Conservation (phyloP, 2,329 filamentous ascomycete genomes). For the Penicillium sp. region DNA sequence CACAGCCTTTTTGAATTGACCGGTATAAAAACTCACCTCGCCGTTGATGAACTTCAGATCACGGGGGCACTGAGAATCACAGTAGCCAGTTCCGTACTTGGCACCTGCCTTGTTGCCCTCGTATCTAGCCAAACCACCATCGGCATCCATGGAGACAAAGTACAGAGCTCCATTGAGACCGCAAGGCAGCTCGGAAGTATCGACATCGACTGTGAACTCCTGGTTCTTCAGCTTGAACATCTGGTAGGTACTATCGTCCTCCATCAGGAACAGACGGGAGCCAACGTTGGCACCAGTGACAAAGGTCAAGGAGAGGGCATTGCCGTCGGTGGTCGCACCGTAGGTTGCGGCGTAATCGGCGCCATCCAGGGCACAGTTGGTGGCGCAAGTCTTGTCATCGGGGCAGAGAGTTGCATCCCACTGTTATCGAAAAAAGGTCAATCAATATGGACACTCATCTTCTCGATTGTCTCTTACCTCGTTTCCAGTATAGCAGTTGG, state of each 20-base stretch:
- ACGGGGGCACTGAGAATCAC: conserved; percentile 58
- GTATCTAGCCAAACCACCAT: conserved; percentile 57
- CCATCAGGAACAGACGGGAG: conserved; percentile 64
- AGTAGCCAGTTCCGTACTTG: conserved; percentile 63
- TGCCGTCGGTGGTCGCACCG: conserved; percentile 52
- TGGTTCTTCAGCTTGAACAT: conserved; percentile 64
- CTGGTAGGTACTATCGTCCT: conserved; percentile 61
- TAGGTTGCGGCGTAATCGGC: conserved; percentile 54
- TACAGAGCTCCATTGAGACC: conserved; percentile 72
- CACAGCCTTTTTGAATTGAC: background rate
- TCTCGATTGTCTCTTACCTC: conserved; percentile 12
- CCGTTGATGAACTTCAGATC: conserved; percentile 48
- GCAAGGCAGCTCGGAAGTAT: conserved; percentile 65
- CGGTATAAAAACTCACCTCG: conserved; percentile 24
- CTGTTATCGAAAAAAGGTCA: background rate
- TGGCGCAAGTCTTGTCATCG: conserved; percentile 50
- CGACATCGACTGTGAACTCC: conserved; percentile 71
- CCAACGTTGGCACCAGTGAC: conserved; percentile 46
- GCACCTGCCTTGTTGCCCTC: conserved; percentile 57
- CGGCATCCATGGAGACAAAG: conserved; percentile 59
- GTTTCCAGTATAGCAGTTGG: conserved; percentile 60
- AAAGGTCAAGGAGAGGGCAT: conserved; percentile 50
- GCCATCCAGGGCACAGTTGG: conserved; percentile 58
- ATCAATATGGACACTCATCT: background rate
- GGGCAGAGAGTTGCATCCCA: conserved; percentile 52